Evolutionary conservation across 768 basidiomycete genomes (phyloP), one percentile per base, ranked within the genome.

Genomic region (Mycena vulgaris): DNA sequence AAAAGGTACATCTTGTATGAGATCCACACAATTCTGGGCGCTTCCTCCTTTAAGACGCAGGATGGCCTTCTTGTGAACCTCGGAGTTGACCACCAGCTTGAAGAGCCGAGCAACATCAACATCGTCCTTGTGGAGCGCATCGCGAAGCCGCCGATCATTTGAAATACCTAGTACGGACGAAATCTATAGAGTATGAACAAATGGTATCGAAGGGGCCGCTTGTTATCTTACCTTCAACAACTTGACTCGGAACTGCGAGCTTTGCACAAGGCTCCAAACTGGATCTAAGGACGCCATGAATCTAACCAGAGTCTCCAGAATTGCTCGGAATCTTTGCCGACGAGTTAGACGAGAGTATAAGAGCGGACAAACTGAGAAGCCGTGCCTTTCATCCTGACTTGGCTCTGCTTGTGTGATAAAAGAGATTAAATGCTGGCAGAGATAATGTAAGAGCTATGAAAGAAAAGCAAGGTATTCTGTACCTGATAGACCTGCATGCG

Each of bases 231-330:
- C 67, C 45, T 76, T 71, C 48, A 76, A 45, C 33, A 74, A 23
- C 45, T 73, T 64, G 40, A 76, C 48, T 25, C 75, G 75, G 49
- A 72, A 64, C 47, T 70, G 71, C 19, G 62, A 27, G 51, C 75
- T 70, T 48, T 70, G 66, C 3, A 76, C 69, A 25, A 76, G 71
- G 49, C 71, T 72, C 61, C 73, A 76, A 8, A 76, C 58, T 1
- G 69, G 65, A 63, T 74, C 73, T 5, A 75, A 60, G 11, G 73
- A 69, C 16, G 69, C 67, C 68, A 76, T 74, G 48, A 76, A 76
- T 47, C 56, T 17, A 42, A 69, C 61, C 9, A 76, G 64, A 28
- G 11, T 56, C 63, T 64, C 37, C 33, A 70, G 33, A 67, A 47
- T 16, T 5, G 63, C 55, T 27, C 53, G 56, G 30, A 66, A 71